Conservation (phyloP, 2,329 filamentous ascomycete species). For the Paecilomyces sp. region DNA sequence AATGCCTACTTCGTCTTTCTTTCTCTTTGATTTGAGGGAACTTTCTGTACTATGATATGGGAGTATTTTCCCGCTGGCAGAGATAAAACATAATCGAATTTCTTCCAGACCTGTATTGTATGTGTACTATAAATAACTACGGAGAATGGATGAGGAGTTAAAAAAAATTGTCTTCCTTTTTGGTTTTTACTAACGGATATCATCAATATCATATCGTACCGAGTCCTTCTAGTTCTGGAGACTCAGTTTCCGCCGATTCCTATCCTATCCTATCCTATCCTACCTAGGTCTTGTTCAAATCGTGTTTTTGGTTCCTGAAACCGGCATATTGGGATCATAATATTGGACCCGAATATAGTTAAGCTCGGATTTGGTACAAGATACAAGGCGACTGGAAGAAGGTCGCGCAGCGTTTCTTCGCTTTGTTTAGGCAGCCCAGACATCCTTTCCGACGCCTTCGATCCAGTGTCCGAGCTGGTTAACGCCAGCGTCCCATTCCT, state of each 20-base stretch:
- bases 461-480: slow-evolving; percentile 97
- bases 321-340: not conserved
- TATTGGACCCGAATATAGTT: slow-evolving; percentile 7
- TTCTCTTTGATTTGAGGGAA: not conserved
- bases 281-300: not conserved
- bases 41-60: not conserved
- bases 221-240: not conserved
- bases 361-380: slow-evolving; percentile 11
- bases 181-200: not conserved
- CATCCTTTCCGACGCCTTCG: slow-evolving; percentile 84
- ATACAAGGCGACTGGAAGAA: slow-evolving; percentile 1
- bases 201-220: not conserved
- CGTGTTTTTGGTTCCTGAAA: not conserved
- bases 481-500: slow-evolving; percentile 93
- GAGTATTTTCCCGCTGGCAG: not conserved
- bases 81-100: not conserved
- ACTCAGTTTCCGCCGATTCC: not conserved
- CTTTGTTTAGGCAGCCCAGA: slow-evolving; percentile 70
- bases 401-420: slow-evolving; percentile 1
- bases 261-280: not conserved
- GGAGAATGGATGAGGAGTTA: not conserved
- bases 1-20: not conserved
- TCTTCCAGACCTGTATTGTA: not conserved
- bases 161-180: not conserved
- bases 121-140: not conserved